Percentiles rank a stretch among this genome's conserved stretches.
Conservation (phyloP, 768 basidiomycete genomes). For the Tubosaeta sp. region DNA sequence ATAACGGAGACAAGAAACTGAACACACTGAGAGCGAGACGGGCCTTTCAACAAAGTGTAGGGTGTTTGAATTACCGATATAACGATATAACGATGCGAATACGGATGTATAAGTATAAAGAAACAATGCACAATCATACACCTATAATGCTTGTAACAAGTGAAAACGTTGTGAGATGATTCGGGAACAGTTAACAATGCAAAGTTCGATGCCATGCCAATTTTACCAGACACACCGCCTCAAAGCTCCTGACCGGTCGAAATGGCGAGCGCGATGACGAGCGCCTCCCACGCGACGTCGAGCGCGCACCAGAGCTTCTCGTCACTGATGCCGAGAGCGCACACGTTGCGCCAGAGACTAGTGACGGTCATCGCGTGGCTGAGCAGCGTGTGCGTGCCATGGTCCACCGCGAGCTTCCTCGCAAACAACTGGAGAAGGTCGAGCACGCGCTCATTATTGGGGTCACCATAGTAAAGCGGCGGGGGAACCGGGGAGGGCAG, state of each 20-base stretch:
- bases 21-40: too few species aligned
- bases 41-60: neutral
- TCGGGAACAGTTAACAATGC: neutral
- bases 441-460: slow-evolving; percentile 13
- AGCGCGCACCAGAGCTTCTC: slow-evolving; percentile 42
- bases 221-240: neutral
- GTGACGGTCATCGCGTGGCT: slow-evolving; percentile 34
- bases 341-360: slow-evolving; percentile 50
- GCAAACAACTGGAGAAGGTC: slow-evolving; percentile 14
- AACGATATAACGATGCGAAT: neutral
- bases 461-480: slow-evolving; percentile 22
- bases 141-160: neutral
- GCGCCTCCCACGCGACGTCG: slow-evolving; percentile 48
- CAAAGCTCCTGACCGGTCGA: slow-evolving; percentile 19
- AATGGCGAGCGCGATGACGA: slow-evolving; percentile 38
- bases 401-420: slow-evolving; percentile 10
- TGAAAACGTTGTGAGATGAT: neutral
- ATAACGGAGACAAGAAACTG: too few species aligned
- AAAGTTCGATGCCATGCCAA: neutral
- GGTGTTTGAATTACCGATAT: neutral
- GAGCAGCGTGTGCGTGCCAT: slow-evolving; percentile 30
- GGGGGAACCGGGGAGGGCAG: slow-evolving; percentile 43
- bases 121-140: neutral
- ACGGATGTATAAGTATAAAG: neutral
- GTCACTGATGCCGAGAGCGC: slow-evolving; percentile 49